Base-by-base conservation (phyloP, 257 asterid genomes). In the Oldenlandia corymbosa region DNA sequence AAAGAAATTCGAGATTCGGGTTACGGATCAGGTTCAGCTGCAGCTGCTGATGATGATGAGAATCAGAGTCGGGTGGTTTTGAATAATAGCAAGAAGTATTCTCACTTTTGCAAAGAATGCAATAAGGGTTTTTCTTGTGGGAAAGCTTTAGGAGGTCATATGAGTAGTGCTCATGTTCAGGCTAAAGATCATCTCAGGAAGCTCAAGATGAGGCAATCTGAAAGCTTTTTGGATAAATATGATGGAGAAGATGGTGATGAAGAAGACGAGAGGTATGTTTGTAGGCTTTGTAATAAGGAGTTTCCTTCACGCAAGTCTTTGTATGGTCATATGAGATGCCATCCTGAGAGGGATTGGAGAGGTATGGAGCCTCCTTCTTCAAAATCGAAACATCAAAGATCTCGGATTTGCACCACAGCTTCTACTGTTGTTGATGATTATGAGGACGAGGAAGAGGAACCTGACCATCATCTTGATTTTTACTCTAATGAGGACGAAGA, bases 121-220 rank as follows among this genome's bases (percentile, higher is more conserved):
- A 6, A 65, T 42, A 73, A 65, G 71, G 60, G 64, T 4, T 90
- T 87, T 24, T 64, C 72, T 85, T 81, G 85, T 8, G 95, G 95
- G 0, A 90, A 84, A 53, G 97, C 96, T 4, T 17, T 85, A 21
- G 95, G 97, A 9, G 97, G 97, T 34, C 97, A 87, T 17, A 69
- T 83, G 78, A 87, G 97, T 74, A 83, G 84, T 58, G 92, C 87
- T 21, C 95, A 90, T 56, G 90, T 81, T 10, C 96, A 85, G 55
- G 87, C 94, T 11, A 80, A 73, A 37, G 85, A 73, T 7, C 62
- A 73, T 31, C 64, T 10, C 36, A 73, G 53, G 63, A 76, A 67
- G 80, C 66, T 48, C 26, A 71, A 51, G 60, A 56, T 71, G 11
- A 73, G 65, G 34, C 52, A 31, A 17, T 56, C 58, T 45, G 32